Base-by-base conservation (phyloP, 176 grass and related monocot genomes). In the Oryza longistaminata region DNA sequence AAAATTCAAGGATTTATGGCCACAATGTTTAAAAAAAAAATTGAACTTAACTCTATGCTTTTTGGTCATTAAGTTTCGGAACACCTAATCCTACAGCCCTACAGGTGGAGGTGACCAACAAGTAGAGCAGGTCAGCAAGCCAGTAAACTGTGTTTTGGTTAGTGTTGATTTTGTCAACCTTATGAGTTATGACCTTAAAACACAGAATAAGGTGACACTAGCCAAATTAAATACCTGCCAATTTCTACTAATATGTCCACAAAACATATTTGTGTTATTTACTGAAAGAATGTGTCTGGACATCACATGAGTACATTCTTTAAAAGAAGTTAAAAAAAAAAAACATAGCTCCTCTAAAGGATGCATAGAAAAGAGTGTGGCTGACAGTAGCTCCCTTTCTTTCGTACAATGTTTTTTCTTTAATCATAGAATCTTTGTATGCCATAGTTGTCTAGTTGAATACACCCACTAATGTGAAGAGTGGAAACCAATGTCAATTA, bases 381-480 rank as follows among this genome's bases (percentile, higher is more conserved):
- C 27, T 43, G 5, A 13, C 48, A 80, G 9, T 76, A 71, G 65
- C 6, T 70, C 7, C 2, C 15, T 64, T 65, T 44, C 25, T 49
- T 22, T 49, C 33, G 13, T 83, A 39, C 11, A 75, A 37, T 73
- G 29, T 50, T 67, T 39, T 19, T 16, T 14, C 13, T 52, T 52
- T 52, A 15, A 66, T 24, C 40, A 17, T 21, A 11, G 43, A 40
- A 29, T 2, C 33, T 22, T 42, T n/a, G 55, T 43, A 64, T 4
- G 0, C 49, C 49, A 52, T 52, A 15, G 19, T 62, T 40, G 21
- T 39, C 33, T 77, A 77, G 52, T 60, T 25, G 1, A 64, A 26
- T 19, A 85, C 68, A 9, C 14, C n/a, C 82, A 76, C 24, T 53
- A 76, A 37, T 12, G 48, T 69, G 45, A 76, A 76, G 48, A 50